Conservation (phyloP, 2,329 filamentous ascomycete genomes). For the Fusarium humuli region DNA sequence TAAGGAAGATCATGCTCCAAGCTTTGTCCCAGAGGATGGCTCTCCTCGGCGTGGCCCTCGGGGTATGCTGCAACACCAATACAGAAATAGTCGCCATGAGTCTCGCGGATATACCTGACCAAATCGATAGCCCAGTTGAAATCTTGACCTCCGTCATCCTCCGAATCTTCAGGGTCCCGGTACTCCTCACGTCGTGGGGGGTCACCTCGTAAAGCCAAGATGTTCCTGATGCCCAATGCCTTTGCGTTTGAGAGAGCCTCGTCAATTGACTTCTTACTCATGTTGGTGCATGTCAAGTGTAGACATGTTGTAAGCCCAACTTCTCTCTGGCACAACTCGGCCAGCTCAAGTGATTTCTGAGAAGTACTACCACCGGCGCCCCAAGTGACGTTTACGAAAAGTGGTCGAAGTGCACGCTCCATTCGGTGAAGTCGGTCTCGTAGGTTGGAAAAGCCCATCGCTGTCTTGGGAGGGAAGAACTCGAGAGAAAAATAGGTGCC, state of each 20-base stretch:
- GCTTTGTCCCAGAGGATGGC: slow-evolving; percentile 76
- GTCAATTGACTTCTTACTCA: slow-evolving; percentile 88
- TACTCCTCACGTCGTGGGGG: slow-evolving; percentile 92
- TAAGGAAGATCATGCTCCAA: slow-evolving; percentile 87
- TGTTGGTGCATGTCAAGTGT: slow-evolving; percentile 97
- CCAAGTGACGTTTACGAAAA: slow-evolving; percentile 99
- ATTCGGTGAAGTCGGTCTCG: slow-evolving; percentile 94
- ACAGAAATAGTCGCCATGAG: slow-evolving; percentile 94
- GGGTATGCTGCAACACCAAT: slow-evolving; percentile 95
- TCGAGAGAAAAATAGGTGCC: slow-evolving; percentile 94
- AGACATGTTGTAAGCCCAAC: slow-evolving; percentile 93
- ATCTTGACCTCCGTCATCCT: slow-evolving; percentile 75
- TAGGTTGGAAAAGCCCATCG: slow-evolving; percentile 94
- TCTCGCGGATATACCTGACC: slow-evolving; percentile 86
- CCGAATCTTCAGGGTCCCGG: slow-evolving; percentile 67
- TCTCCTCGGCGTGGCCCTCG: slow-evolving; percentile 93
- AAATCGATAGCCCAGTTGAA: slow-evolving; percentile 92
- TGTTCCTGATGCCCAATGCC: slow-evolving; percentile 90
- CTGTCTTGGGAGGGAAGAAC: slow-evolving; percentile 98
- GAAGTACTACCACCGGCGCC: slow-evolving; percentile 94
- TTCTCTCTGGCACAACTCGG: slow-evolving; percentile 93
- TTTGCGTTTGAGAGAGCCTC: slow-evolving; percentile 92
- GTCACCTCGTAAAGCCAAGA: slow-evolving; percentile 90
- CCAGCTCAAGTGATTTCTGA: slow-evolving; percentile 90
- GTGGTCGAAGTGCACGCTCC: slow-evolving; percentile 87